Base-by-base conservation (phyloP, 2,329 filamentous ascomycete species). In the Allantophomopsis lycopodina region DNA sequence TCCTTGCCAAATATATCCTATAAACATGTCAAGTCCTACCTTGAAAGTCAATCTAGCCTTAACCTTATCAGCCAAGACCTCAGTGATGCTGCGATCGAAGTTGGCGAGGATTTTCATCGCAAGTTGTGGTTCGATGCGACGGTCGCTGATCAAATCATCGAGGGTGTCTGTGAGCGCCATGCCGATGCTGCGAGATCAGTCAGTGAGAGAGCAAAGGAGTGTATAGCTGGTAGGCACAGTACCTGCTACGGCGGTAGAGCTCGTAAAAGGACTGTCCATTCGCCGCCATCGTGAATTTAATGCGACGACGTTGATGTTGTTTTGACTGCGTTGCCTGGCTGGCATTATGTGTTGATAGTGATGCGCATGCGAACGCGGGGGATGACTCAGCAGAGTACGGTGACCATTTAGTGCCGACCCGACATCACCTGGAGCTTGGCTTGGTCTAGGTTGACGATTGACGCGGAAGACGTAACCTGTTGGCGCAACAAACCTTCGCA, bases 221-320 rank as follows among this genome's bases (percentile, higher is more conserved):
- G 42, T 48, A 45, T 47, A 51, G 55, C 55, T 28, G 23, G 59
- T 51, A 51, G 52, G 46, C 44, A 46, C 48, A 62, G 61, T 85
- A 96, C 91, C 89, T 96, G 77, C 87, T 94, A 68, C 88, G 82
- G 55, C 91, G 85, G 64, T 98, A 98, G 57, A 98, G 79, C 75
- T 98, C 91, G 64, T 96, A 98, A 68, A 73, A 79, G 50, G 71
- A 71, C 59, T 75, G 70, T 46, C 60, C 61, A 45, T 59, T 63
- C 36, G 65, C 61, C 42, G 71, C 64, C 63, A 72, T 72, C 46
- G 46, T 59, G 48, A 41, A 23, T 33, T 33, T 36, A 38, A n/a
- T 30, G 30, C 16, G 17, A 21, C 35, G 41, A 32, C 34, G 39
- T 37, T 16, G 38, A 35, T 36, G 41, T 36, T 41, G 39, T 16